Percentiles rank a stretch among this genome's conserved stretches.
These are phyloP conservation scores for Parmelia sp. DNA, from an alignment of 495 filamentous ascomycete species.

Conservation along the genomic window DNA sequence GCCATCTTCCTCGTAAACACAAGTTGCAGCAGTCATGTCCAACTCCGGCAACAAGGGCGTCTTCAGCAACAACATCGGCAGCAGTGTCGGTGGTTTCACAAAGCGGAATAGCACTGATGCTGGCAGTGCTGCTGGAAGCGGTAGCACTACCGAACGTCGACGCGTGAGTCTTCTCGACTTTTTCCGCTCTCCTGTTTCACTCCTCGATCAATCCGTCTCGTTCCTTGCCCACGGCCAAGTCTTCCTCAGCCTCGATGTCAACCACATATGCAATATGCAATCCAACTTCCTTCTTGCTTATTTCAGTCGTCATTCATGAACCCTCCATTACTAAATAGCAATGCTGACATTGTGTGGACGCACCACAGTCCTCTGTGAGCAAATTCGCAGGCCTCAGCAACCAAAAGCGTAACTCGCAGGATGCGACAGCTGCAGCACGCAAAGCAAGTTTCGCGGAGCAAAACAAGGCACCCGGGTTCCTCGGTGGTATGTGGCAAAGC, in stretches of 20 bases:
- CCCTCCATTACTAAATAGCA: neutral
- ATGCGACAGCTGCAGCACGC: conserved; percentile 36
- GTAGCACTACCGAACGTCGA: conserved; percentile 21
- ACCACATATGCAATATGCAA: neutral
- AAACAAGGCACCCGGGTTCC: conserved; percentile 36
- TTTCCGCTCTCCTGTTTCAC: conserved; percentile 9
- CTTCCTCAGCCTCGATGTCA: conserved; percentile 1
- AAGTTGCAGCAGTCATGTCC: conserved; percentile 15
- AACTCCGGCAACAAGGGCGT: conserved; percentile 17
- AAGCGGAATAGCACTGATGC: conserved; percentile 6
- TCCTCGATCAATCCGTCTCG: conserved; percentile 3
- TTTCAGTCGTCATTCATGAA: neutral
- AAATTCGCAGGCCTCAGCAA: conserved; percentile 44
- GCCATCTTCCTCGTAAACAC: neutral
- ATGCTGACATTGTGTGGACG: conserved; percentile 1
- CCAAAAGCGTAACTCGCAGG: conserved; percentile 46
- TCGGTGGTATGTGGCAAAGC: conserved; percentile 50
- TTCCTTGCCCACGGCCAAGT: neutral
- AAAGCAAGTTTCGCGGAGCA: conserved; percentile 48
- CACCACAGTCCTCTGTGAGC: conserved; percentile 25
- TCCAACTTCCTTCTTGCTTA: neutral
- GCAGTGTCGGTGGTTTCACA: neutral
- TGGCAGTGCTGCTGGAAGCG: neutral
- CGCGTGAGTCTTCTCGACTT: conserved; percentile 13
- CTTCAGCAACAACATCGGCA: conserved; percentile 19